Percentiles rank a stretch among this genome's conserved stretches.
phyloP scores from a whole-genome alignment of 352 stramenopile species.

The Phytophthora ramorum region DNA sequence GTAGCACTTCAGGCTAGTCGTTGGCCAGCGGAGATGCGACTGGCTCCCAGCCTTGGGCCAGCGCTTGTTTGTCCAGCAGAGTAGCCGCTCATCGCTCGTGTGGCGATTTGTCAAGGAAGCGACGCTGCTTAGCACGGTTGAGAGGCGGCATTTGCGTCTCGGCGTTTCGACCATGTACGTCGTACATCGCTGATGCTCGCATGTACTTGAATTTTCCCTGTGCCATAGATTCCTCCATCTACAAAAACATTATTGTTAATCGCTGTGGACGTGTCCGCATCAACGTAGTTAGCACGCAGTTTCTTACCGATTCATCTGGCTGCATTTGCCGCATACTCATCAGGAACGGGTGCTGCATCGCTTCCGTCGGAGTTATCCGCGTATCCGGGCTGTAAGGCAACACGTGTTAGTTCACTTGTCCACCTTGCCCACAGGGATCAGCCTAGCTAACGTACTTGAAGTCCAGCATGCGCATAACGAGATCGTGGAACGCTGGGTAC shows the following conservation, averaged over 20 bases:
- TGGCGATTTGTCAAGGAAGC: slow-evolving; percentile 49
- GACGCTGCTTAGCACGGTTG: slow-evolving; percentile 55
- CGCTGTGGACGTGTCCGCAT: background rate
- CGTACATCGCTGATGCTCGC: slow-evolving; percentile 49
- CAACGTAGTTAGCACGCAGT: background rate
- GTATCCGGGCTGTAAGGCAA: slow-evolving; percentile 62
- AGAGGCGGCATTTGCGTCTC: slow-evolving; percentile 43
- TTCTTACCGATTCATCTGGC: slow-evolving; percentile 36
- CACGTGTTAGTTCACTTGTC: background rate
- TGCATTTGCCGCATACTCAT: slow-evolving; percentile 45
- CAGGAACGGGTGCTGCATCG: slow-evolving; percentile 95
- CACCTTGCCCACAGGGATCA: background rate
- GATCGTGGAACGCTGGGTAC: slow-evolving; percentile 94
- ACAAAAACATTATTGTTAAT: background rate
- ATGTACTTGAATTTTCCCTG: slow-evolving; percentile 62
- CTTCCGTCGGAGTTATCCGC: slow-evolving; percentile 93
- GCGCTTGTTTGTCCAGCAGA: slow-evolving; percentile 15
- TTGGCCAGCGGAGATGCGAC: background rate
- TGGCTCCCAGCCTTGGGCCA: slow-evolving; percentile 5
- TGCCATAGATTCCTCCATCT: slow-evolving; percentile 35
- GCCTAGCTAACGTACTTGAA: slow-evolving; percentile 81
- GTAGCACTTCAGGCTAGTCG: background rate
- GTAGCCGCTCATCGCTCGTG: slow-evolving; percentile 42
- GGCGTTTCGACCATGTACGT: slow-evolving; percentile 40
- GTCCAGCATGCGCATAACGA: slow-evolving; percentile 95